Conservation (phyloP, 2,329 filamentous ascomycete species). For the Talaromyces sp. region DNA sequence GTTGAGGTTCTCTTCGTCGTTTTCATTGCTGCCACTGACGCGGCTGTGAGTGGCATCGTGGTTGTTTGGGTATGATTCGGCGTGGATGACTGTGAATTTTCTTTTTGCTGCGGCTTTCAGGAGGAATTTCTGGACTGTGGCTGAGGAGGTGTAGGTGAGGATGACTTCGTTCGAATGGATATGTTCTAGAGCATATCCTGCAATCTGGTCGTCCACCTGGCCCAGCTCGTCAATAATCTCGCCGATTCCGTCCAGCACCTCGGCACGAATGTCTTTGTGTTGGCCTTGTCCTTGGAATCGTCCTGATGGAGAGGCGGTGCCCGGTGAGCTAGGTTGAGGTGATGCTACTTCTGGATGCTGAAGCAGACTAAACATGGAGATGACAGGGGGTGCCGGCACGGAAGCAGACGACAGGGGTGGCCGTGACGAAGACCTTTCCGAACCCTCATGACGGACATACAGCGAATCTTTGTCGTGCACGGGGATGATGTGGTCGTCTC, state of each 20-base stretch:
- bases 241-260: constrained; percentile 88
- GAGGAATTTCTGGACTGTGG: constrained; percentile 84
- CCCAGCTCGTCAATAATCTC: constrained; percentile 95
- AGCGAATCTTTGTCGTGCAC: constrained; percentile 23
- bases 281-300: constrained; percentile 22
- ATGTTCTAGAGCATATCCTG: constrained; percentile 79
- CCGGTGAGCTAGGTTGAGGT: constrained; percentile 35
- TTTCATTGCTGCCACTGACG: constrained; percentile 50
- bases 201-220: constrained; percentile 89
- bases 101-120: constrained; percentile 81
- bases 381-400: constrained; percentile 41
- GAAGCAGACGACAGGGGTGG: constrained; percentile 61
- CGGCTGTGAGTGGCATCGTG: constrained; percentile 59
- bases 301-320: constrained; percentile 30
- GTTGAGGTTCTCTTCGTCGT: constrained; percentile 44
- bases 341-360: constrained; percentile 55
- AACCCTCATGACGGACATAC: constrained; percentile 23
- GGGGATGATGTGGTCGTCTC: constrained; percentile 12
- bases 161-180: constrained; percentile 92
- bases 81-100: constrained; percentile 85
- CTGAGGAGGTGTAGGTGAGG: constrained; percentile 78
- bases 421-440: constrained; percentile 38
- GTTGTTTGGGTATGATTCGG: constrained; percentile 66
- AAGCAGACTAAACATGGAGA: constrained; percentile 84
- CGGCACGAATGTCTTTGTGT: constrained; percentile 69